Percentiles rank a stretch among this genome's conserved stretches.
Conservation (phyloP, 2,329 filamentous ascomycete species). For the Pezicula carpinea region DNA sequence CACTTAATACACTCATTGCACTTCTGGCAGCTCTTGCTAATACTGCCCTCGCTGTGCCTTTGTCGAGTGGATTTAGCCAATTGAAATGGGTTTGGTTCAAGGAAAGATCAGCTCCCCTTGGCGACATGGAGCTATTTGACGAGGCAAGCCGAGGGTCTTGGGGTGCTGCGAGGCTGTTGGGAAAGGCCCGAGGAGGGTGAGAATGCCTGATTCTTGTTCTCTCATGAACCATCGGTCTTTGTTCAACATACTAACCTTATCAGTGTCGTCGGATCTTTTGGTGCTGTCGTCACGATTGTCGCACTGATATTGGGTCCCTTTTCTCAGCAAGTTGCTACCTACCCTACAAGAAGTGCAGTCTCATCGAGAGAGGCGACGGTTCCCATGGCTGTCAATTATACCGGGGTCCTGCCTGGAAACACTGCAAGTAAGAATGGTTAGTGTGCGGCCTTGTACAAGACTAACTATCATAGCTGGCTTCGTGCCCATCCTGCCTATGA, state of each 20-base stretch:
- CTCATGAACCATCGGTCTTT: not conserved
- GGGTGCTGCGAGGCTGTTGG: not conserved
- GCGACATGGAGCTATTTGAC: constrained; percentile 1
- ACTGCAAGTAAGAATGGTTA: not conserved
- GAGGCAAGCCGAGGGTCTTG: constrained; percentile 1
- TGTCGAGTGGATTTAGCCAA: constrained; percentile 3
- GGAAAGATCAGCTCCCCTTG: not conserved
- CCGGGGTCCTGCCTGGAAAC: not conserved
- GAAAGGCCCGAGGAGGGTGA: not conserved
- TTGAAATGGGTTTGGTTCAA: constrained; percentile 13
- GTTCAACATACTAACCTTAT: not conserved
- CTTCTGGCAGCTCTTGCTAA: constrained; percentile 12
- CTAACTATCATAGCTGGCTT: not conserved
- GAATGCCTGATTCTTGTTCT: not conserved
- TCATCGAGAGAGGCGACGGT: not conserved
- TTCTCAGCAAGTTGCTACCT: constrained; percentile 1
- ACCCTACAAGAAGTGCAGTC: not conserved
- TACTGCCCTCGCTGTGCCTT: not conserved
- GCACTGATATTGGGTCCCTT: not conserved
- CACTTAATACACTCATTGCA: constrained; percentile 28
- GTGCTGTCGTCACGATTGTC: not conserved
- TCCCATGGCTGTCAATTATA: not conserved
- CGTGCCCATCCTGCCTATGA: constrained; percentile 1
- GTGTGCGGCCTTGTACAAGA: not conserved
- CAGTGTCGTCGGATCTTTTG: not conserved